phyloP scores from a whole-genome alignment of 257 asterid genomes.

The Forsythia viridissima region DNA sequence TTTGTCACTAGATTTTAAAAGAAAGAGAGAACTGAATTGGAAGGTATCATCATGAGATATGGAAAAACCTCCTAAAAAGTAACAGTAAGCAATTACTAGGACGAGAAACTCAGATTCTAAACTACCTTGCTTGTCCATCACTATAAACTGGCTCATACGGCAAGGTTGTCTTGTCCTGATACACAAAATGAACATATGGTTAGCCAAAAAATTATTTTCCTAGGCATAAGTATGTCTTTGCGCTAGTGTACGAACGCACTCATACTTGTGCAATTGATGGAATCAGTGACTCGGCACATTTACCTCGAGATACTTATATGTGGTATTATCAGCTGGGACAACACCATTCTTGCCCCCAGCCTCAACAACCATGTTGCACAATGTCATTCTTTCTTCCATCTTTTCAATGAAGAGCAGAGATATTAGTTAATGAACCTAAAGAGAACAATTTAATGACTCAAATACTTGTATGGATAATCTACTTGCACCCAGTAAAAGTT shows the following conservation, averaged over 20 bases:
- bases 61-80: background rate
- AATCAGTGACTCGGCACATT: slow-evolving; percentile 19
- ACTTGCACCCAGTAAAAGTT: background rate
- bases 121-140: slow-evolving; percentile 91
- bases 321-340: slow-evolving; percentile 90
- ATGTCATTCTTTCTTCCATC: slow-evolving; percentile 99
- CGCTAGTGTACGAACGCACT: background rate
- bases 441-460: background rate
- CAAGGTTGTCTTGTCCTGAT: slow-evolving; percentile 81
- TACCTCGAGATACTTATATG: slow-evolving; percentile 89
- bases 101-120: background rate
- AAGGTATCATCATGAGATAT: background rate
- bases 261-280: background rate
- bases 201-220: background rate
- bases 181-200: slow-evolving; percentile 22
- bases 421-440: background rate
- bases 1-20: background rate
- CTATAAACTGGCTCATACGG: slow-evolving; percentile 89
- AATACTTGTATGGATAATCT: background rate
- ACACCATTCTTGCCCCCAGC: slow-evolving; percentile 97
- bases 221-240: background rate
- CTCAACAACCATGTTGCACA: slow-evolving; percentile 98
- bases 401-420: slow-evolving; percentile 26
- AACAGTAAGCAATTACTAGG: background rate
- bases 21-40: background rate